Evolutionary conservation across 345 rosid genomes (phyloP), one percentile per base, ranked within the genome.

Genomic region (Euphorbia peplus): DNA sequence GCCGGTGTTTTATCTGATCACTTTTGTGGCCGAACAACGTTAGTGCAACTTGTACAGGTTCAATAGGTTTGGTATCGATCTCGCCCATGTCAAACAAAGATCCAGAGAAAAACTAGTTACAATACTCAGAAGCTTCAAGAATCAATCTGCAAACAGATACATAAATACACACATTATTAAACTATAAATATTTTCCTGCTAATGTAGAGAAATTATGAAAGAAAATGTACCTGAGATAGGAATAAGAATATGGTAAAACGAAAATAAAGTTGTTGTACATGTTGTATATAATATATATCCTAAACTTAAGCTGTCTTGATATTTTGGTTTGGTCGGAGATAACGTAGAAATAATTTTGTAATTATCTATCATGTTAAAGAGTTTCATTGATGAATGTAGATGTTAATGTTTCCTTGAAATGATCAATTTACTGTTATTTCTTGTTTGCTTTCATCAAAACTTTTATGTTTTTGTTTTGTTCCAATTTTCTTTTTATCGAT

Each of bases 31-130:
- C 88, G 0, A 84, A 81, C 50, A 81, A 62, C 39, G 85, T 66
- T 2, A 83, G 25, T 3, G 85, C 87, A 1, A 78, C 83, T 74
- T 87, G 87, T 39, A 85, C 89, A 1, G 84, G 69, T 46, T 85
- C 84, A 13, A 85, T 82, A 5, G 86, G 73, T 44, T 75, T 87
- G 58, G 85, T 80, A 66, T 83, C 85, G 21, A 80, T 79, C 80
- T 87, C 92, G 41, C 79, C 87, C 87, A 78, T 84, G 53, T 73
- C 58, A 4, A 29, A 73, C 35, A 68, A 64, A 54, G 21, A 18
- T 41, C n/a, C 65, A 30, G 42, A 67, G 6, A 53, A 13, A 10
- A 42, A 28, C 46, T 37, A 58, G 14, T 50, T 50, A 50, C 22
- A 18, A n/a, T 18, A n/a, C 21, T 50, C 56, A 29, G 4, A 32